Evolutionary conservation across 176 grass and related monocot species (phyloP), one percentile per base, ranked within the genome.

Genomic region (Neostapfia colusana): DNA sequence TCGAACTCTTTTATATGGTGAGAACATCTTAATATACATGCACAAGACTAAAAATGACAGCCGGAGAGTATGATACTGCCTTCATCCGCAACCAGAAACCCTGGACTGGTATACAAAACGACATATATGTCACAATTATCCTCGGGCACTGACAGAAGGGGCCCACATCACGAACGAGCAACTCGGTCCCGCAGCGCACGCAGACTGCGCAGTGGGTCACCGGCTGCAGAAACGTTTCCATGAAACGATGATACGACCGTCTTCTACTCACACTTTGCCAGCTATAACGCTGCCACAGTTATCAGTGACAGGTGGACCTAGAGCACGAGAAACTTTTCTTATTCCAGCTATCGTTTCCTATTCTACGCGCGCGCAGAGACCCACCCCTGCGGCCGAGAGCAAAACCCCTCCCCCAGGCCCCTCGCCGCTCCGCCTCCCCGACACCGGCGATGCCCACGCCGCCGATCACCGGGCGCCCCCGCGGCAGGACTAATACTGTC

Each of bases 261-360:
- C 31, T 10, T 1, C 57, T 31, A 31, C 26, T 61, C 53, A 27
- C 72, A 42, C 23, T 0, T 17, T 3, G 17, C 42, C 40, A 45
- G 39, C 24, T 51, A 54, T 20, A 20, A 21, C 51, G 20, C 51
- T 34, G 35, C 9, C 34, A 27, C 44, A 34, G 50, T n/a, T 14
- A 6, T 1, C 13, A 3, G 51, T 78, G 62, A 54, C 46, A 67
- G 45, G 31, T 53, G 35, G 45, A 14, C 4, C 75, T 14, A 78
- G 20, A 5, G 34, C 62, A 0, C 7, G 35, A 53, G 14, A 18
- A 38, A 6, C 15, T 7, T 67, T 78, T 50, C 61, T 21, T 14
- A 24, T 77, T 8, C 76, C 63, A 43, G 12, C 45, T 11, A 21
- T 24, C 8, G 8, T 66, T 78, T 77, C 74, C 74, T 17, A 38